Evolutionary conservation across 2,329 filamentous ascomycete genomes (phyloP).

Genomic region (Alternaria arbusti): DNA sequence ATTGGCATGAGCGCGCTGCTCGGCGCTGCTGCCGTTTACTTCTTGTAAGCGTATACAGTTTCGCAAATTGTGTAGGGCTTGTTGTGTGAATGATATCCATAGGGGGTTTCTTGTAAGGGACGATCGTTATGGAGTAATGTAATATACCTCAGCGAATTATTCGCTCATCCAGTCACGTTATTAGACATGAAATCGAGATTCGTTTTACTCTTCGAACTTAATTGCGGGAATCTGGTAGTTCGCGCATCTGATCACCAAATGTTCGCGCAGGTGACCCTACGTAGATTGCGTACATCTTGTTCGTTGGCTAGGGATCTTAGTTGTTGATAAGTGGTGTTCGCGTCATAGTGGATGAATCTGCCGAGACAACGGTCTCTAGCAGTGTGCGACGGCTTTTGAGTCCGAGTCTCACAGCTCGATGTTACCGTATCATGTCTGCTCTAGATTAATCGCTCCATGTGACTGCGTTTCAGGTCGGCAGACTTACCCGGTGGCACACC

Average conservation of each 20-base stretch:
- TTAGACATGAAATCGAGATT: background rate
- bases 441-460: background rate
- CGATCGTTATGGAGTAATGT: constrained; percentile 12
- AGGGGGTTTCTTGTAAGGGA: background rate
- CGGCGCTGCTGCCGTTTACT: constrained; percentile 51
- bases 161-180: background rate
- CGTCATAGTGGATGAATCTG: background rate
- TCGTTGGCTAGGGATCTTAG: background rate
- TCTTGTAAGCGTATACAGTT: constrained; percentile 15
- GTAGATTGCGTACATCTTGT: background rate
- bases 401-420: background rate
- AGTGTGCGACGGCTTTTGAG: background rate
- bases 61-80: background rate
- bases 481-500: background rate
- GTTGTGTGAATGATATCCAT: background rate
- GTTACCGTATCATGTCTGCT: background rate
- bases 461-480: background rate
- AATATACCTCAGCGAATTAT: constrained; percentile 2
- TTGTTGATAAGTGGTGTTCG: background rate
- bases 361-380: background rate
- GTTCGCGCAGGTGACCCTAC: background rate
- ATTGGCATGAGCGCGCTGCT: constrained; percentile 57
- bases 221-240: background rate
- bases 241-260: background rate
- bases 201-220: background rate